Conservation (phyloP, 345 rosid species). For the Eucalyptus urophylla region DNA sequence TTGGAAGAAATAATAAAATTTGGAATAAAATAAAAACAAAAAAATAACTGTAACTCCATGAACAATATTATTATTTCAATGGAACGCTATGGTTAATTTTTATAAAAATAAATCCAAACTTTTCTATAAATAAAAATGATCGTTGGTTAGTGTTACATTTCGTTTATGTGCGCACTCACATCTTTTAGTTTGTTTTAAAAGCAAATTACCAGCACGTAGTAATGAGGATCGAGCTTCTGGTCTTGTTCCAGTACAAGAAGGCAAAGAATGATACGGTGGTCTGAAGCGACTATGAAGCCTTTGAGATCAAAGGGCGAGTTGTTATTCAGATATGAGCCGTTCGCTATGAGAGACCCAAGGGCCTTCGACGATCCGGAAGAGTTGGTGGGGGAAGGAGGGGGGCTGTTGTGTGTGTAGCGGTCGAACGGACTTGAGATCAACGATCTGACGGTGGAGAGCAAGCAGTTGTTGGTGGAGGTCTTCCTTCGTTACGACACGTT, state of each 20-base stretch:
- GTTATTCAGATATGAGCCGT: conserved; percentile 34
- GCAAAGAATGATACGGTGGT: conserved; percentile 19
- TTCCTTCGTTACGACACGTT: conserved; percentile 40
- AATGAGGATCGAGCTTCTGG: conserved; percentile 24
- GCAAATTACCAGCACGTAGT: background rate
- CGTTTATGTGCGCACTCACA: too few species aligned
- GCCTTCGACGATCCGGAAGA: conserved; percentile 19
- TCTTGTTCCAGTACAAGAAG: conserved; percentile 26
- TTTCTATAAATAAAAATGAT: too few species aligned
- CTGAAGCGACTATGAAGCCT: conserved; percentile 21
- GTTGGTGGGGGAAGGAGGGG: conserved; percentile 23
- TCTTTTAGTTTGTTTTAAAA: too few species aligned
- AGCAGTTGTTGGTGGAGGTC: conserved; percentile 27
- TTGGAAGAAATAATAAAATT: too few species aligned
- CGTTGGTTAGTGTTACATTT: too few species aligned
- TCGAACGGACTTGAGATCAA: conserved; percentile 29
- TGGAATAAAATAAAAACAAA: too few species aligned
- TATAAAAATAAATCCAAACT: too few species aligned
- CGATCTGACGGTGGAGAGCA: conserved; percentile 19
- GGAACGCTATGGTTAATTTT: too few species aligned
- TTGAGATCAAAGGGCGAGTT: conserved; percentile 34
- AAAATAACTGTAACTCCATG: accelerated
- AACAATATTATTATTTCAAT: too few species aligned
- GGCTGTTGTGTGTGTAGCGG: conserved; percentile 27
- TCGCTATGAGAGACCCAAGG: conserved; percentile 18